phyloP scores from a whole-genome alignment of 306 rosid genomes.

The Alnus glutinosa region DNA sequence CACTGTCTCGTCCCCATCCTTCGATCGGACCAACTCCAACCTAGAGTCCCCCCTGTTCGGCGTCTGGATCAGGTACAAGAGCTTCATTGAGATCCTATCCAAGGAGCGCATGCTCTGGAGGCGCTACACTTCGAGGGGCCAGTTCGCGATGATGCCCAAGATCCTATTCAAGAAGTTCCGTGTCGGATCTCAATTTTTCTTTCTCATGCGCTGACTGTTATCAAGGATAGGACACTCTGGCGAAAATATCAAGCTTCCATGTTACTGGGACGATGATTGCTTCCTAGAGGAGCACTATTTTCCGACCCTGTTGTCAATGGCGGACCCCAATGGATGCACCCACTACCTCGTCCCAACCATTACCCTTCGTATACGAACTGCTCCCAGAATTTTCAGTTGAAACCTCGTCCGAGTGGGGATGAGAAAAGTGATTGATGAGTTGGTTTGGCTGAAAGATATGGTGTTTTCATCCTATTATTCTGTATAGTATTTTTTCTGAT shows the following conservation, averaged over 20 bases:
- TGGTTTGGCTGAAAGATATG: too few species aligned
- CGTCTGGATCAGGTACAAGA: conserved; percentile 41
- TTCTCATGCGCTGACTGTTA: conserved; percentile 68
- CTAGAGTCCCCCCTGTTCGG: conserved; percentile 37
- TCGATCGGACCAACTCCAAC: conserved; percentile 49
- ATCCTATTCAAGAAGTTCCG: conserved; percentile 66
- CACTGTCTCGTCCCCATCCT: conserved; percentile 51
- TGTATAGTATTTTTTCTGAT: too few species aligned
- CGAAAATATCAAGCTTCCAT: conserved; percentile 71
- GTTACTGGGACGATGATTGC: conserved; percentile 64
- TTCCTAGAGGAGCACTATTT: conserved; percentile 95
- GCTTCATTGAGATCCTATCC: conserved; percentile 72
- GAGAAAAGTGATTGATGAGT: too few species aligned
- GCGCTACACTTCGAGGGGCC: conserved; percentile 74
- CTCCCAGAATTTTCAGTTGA: too few species aligned
- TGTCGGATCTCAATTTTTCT: conserved; percentile 89
- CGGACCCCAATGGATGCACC: conserved; percentile 77
- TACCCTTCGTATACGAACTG: too few species aligned
- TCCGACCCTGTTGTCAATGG: conserved; percentile 81
- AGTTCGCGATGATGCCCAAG: conserved; percentile 78
- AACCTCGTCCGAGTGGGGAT: too few species aligned
- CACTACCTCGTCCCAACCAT: conserved; percentile 32
- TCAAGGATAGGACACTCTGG: conserved; percentile 77
- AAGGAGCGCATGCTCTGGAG: conserved; percentile 58
- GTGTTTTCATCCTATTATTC: too few species aligned